A percentile compares a stretch with the other conserved stretches of the same genome.
These are phyloP conservation scores for Alternaria rosae DNA, from an alignment of 2,329 filamentous ascomycete genomes.

Conservation along the genomic window DNA sequence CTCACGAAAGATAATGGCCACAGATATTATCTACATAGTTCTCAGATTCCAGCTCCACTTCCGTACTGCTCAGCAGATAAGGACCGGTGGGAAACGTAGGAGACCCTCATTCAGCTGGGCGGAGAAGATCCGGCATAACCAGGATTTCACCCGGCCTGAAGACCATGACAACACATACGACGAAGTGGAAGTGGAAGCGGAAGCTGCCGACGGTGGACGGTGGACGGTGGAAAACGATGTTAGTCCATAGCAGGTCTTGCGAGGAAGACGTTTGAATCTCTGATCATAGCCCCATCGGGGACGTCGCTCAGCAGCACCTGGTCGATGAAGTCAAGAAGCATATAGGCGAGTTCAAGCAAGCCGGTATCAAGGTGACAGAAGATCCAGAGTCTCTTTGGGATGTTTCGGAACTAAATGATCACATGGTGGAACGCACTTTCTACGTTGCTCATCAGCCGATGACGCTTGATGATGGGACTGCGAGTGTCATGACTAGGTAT, in stretches of 20 bases:
- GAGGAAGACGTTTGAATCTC: background rate
- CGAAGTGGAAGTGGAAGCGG: background rate
- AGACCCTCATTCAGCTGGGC: background rate
- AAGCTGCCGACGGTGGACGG: no score
- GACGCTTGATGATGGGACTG: background rate
- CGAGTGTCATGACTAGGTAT: background rate
- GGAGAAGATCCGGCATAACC: background rate
- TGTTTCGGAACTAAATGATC: background rate
- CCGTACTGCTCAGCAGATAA: background rate
- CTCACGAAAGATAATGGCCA: background rate
- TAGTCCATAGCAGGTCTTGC: background rate
- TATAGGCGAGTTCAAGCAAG: background rate
- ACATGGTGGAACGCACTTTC: background rate
- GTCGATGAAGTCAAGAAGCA: background rate
- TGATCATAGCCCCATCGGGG: background rate
- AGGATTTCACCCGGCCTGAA: background rate
- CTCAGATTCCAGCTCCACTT: background rate
- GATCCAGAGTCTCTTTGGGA: background rate
- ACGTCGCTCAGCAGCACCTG: background rate
- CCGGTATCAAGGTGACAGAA: background rate
- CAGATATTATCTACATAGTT: background rate
- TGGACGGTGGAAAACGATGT: background rate
- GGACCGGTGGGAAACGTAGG: background rate
- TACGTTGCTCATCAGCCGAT: background rate
- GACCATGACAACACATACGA: background rate